phyloP scores from a whole-genome alignment of 768 basidiomycete genomes.

The Amanita exitialis region DNA sequence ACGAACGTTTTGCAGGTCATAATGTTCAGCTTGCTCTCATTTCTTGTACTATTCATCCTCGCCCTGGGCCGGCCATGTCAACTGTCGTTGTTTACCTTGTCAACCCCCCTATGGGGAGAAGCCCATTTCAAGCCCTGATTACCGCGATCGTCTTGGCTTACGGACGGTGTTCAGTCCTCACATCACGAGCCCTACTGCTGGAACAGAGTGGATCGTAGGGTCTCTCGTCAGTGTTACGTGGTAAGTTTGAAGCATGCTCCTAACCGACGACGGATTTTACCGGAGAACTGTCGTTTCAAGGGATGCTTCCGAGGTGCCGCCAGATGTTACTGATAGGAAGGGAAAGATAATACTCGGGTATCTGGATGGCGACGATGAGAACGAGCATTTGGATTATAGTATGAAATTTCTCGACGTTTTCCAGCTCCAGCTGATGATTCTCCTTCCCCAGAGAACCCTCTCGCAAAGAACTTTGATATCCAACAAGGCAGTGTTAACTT shows the following conservation, averaged over 20 bases:
- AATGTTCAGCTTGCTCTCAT: constrained; percentile 18
- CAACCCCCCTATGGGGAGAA: constrained; percentile 12
- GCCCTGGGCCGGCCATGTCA: constrained; percentile 13
- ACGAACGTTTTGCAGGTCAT: constrained; percentile 16
- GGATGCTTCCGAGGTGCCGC: constrained; percentile 26
- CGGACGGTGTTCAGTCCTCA: constrained; percentile 30
- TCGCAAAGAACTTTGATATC: constrained; percentile 38
- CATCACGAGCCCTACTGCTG: constrained; percentile 27
- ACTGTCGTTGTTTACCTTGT: constrained; percentile 19
- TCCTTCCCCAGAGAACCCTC: constrained; percentile 31
- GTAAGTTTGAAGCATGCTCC: constrained; percentile 19
- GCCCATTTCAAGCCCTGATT: neutral
- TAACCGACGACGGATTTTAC: constrained; percentile 2
- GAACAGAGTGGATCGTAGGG: constrained; percentile 30
- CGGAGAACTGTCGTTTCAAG: constrained; percentile 13
- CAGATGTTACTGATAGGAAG: constrained; percentile 22
- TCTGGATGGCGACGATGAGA: constrained; percentile 21
- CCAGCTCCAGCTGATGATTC: neutral
- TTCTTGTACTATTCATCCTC: constrained; percentile 14
- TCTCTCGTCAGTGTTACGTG: constrained; percentile 30
- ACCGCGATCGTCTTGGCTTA: constrained; percentile 4
- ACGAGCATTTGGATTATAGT: constrained; percentile 41
- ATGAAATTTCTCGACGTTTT: constrained; percentile 7
- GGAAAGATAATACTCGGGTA: constrained; percentile 38
- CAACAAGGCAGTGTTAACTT: constrained; percentile 28